Percentiles rank a stretch among this genome's conserved stretches.
These are phyloP conservation scores for Elongisporangium anandrum DNA, from an alignment of 352 stramenopile genomes.

Conservation along the genomic window DNA sequence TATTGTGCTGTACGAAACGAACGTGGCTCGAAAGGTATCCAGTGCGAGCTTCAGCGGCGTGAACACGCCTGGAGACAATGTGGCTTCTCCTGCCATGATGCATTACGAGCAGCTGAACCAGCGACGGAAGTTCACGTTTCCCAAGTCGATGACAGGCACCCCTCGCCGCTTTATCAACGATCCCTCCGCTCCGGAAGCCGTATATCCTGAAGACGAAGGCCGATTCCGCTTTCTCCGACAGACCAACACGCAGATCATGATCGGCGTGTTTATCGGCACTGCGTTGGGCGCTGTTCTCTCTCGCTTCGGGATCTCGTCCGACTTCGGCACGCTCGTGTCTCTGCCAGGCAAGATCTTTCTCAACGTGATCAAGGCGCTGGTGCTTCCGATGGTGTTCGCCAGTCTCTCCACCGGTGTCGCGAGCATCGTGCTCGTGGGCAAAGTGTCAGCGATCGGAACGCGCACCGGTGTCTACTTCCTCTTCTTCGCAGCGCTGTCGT, in stretches of 20 bases:
- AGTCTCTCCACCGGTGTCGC: constrained; percentile 54
- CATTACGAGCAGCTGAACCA: constrained; percentile 19
- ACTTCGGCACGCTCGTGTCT: constrained; percentile 30
- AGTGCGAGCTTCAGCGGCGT: constrained; percentile 15
- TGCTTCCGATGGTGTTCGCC: constrained; percentile 70
- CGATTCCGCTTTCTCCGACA: constrained; percentile 22
- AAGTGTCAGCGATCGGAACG: constrained; percentile 52
- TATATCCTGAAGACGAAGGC: constrained; percentile 14
- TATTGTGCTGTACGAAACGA: constrained; percentile 16
- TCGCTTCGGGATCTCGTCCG: constrained; percentile 23
- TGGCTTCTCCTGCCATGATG: constrained; percentile 17
- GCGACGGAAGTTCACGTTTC: constrained; percentile 10
- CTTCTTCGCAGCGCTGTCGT: constrained; percentile 26
- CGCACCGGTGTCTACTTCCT: constrained; percentile 53
- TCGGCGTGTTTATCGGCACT: constrained; percentile 28
- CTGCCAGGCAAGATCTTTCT: constrained; percentile 40
- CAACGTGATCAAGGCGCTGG: constrained; percentile 47
- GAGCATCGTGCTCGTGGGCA: constrained; percentile 62
- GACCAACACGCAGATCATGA: constrained; percentile 38
- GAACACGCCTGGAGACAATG: constrained; percentile 18
- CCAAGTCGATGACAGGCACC: too few species aligned
- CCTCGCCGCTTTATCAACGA: constrained; percentile 7
- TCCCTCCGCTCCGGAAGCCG: constrained; percentile 9
- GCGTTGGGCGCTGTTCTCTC: constrained; percentile 27
- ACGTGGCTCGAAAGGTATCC: constrained; percentile 1